Evolutionary conservation across 2,329 filamentous ascomycete genomes (phyloP).

Genomic region (Trichoderma hamatum): DNA sequence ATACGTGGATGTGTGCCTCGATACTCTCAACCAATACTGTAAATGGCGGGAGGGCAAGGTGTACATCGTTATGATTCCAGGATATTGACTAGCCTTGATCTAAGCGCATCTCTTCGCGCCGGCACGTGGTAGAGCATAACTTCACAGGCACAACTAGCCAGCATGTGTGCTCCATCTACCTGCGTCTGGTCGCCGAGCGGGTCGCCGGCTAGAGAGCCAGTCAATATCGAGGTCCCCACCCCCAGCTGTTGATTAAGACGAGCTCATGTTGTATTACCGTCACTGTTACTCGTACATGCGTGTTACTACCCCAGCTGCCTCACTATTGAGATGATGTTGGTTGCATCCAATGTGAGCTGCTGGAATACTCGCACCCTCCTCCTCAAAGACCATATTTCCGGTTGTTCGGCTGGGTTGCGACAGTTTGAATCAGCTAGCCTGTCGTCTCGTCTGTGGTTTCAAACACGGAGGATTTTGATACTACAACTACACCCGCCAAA

Average conservation of each 20-base stretch:
- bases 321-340: background rate
- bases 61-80: background rate
- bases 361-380: background rate
- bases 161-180: slow-evolving; percentile 9
- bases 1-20: background rate
- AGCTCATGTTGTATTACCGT: slow-evolving; percentile 5
- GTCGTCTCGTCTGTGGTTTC: slow-evolving; percentile 13
- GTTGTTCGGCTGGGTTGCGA: slow-evolving; percentile 19
- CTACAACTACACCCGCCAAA: slow-evolving; percentile 6
- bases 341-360: background rate
- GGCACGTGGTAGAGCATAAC: slow-evolving; percentile 2
- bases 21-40: background rate
- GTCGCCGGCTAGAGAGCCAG: slow-evolving; percentile 20
- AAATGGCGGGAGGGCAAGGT: background rate
- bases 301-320: background rate
- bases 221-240: slow-evolving; percentile 6
- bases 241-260: slow-evolving; percentile 5
- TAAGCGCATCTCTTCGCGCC: slow-evolving; percentile 17
- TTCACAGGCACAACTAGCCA: background rate
- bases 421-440: slow-evolving; percentile 18
- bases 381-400: background rate
- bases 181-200: slow-evolving; percentile 24
- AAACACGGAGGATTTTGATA: slow-evolving; percentile 10
- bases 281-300: background rate
- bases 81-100: slow-evolving; percentile 19